These are phyloP conservation scores for Aaosphaeria arxii DNA, from an alignment of 2,329 filamentous ascomycete genomes.

Conservation along the genomic window DNA sequence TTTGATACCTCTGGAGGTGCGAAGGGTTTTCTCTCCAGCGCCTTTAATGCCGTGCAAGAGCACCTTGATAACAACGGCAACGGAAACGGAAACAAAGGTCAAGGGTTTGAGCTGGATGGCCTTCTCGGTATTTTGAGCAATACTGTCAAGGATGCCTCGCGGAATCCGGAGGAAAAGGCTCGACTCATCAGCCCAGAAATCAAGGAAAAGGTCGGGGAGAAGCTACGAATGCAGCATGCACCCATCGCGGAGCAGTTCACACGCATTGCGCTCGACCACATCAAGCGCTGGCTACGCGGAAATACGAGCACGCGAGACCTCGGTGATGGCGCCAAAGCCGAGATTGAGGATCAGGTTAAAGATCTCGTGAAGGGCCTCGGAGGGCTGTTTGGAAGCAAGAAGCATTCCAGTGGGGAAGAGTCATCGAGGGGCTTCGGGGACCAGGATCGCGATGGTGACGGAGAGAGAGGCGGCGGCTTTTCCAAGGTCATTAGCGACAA, in stretches of 20 bases:
- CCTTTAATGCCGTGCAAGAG: slow-evolving; percentile 23
- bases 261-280: slow-evolving; percentile 24
- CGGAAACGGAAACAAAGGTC: slow-evolving; percentile 7
- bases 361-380: slow-evolving; percentile 27
- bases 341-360: slow-evolving; percentile 25
- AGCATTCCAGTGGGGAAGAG: slow-evolving; percentile 10
- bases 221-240: slow-evolving; percentile 23
- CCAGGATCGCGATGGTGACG: slow-evolving; percentile 7
- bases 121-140: slow-evolving; percentile 23
- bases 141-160: slow-evolving; percentile 25
- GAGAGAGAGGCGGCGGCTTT: slow-evolving; percentile 19
- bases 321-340: slow-evolving; percentile 26
- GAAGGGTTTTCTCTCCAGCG: slow-evolving; percentile 22
- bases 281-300: slow-evolving; percentile 30
- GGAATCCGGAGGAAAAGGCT: slow-evolving; percentile 26
- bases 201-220: slow-evolving; percentile 23
- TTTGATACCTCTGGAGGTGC: slow-evolving; percentile 15
- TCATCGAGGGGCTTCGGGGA: slow-evolving; percentile 16
- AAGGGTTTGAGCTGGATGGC: slow-evolving; percentile 20
- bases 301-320: slow-evolving; percentile 28
- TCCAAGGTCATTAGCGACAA: slow-evolving; percentile 27
- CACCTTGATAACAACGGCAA: slow-evolving; percentile 14
- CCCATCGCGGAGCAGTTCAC: slow-evolving; percentile 28
- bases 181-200: slow-evolving; percentile 29
- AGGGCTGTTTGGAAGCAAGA: slow-evolving; percentile 20